These are phyloP conservation scores for Rhododendron williamsianum DNA, from an alignment of 148 eudicot species.

Conservation along the genomic window DNA sequence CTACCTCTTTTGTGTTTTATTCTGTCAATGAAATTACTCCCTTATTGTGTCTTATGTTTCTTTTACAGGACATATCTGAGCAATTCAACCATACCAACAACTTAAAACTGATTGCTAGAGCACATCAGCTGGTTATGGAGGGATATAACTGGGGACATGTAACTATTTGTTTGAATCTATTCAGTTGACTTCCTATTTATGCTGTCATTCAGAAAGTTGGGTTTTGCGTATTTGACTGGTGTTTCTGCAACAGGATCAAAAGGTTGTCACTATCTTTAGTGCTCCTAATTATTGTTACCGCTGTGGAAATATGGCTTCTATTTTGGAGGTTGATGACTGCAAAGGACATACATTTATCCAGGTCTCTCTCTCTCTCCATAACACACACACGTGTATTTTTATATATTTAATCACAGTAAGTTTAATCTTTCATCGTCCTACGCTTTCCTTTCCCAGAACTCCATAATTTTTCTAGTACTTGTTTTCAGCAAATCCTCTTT, in stretches of 20 bases:
- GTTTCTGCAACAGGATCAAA: constrained; percentile 77
- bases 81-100: constrained; percentile 95
- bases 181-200: not conserved
- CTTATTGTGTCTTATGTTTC: not conserved
- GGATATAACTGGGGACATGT: constrained; percentile 99
- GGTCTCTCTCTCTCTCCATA: constrained; percentile 26
- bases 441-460: not conserved
- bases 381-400: no score
- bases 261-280: constrained; percentile 96
- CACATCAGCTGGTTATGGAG: constrained; percentile 99
- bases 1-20: not conserved
- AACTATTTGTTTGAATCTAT: constrained; percentile 16
- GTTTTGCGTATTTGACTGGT: constrained; percentile 6
- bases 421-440: not conserved
- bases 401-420: not conserved
- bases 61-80: constrained; percentile 88
- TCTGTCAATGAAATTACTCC: not conserved
- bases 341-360: constrained; percentile 95
- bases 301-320: constrained; percentile 99
- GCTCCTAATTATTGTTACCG: constrained; percentile 99
- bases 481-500: not conserved
- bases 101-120: constrained; percentile 93
- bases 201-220: not conserved
- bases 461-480: not conserved
- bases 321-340: constrained; percentile 98